Evolutionary conservation across 148 eudicot species (phyloP), one percentile per base, ranked within the genome.

Genomic region (Agrostemma githago): DNA sequence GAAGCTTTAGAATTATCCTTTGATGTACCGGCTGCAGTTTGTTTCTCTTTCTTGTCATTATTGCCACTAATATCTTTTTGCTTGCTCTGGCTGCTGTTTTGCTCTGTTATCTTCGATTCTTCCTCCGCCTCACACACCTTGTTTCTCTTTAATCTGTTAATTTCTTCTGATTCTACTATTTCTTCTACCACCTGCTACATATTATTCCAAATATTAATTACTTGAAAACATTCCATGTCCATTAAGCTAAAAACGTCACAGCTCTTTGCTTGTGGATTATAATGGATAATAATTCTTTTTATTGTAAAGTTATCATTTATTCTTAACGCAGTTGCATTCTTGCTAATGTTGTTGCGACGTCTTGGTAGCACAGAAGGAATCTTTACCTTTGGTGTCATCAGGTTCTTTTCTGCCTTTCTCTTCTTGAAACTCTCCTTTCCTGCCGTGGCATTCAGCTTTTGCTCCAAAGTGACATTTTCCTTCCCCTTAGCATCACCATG

Each of bases 341-440:
- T 12, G 56, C 11, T 51, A 51, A 11, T 51, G 56, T 51, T 51
- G 56, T 51, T 51, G 17, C 19, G 5, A 56, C 11, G 46, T 63
- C 16, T 10, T 15, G 56, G 40, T 44, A 64, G 14, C 46, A 68
- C 40, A n/a, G 42, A 48, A 41, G 74, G 34, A 74, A 74, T 66
- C n/a, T 11, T 58, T 21, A 93, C 98, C 97, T 91, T 83, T 39
- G 82, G 78, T 64, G 56, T 56, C 43, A 16, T 38, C 19, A 77
- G 80, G 68, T 68, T 79, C 72, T 82, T 84, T 19, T 88, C 90
- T 70, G 91, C 83, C 70, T 94, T 94, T 77, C 96, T 88, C 82
- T 94, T 94, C 86, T 85, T 94, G 80, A 82, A 90, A 58, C 92
- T 82, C 71, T 84, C 87, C 54, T 72, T 84, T 15, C 84, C 91